phyloP scores from a whole-genome alignment of 768 basidiomycete genomes.

The Leccinum rimulosum region DNA sequence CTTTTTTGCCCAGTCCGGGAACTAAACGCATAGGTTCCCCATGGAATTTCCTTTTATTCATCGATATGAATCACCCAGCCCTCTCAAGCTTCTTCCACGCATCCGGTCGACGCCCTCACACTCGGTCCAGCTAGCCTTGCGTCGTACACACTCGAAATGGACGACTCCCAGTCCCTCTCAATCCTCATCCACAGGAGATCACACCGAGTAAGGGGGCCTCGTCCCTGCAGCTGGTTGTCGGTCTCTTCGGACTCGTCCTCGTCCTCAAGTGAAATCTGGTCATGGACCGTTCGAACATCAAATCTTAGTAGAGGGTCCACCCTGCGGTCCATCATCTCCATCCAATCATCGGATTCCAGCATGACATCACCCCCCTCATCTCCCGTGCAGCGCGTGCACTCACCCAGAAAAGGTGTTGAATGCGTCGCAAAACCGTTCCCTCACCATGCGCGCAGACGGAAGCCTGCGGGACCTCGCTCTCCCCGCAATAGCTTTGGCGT shows the following conservation, averaged over 20 bases:
- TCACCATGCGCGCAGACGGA: slow-evolving; percentile 17
- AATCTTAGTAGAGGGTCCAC: slow-evolving; percentile 17
- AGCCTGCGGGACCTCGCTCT: slow-evolving; percentile 27
- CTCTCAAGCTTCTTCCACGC: slow-evolving; percentile 7
- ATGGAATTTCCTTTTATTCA: slow-evolving; percentile 15
- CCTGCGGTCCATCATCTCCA: slow-evolving; percentile 14
- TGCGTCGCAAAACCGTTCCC: neutral
- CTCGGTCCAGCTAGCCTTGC: neutral
- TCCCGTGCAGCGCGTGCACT: slow-evolving; percentile 7
- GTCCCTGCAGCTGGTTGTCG: slow-evolving; percentile 28
- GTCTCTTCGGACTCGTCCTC: slow-evolving; percentile 16
- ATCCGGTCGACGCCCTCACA: neutral
- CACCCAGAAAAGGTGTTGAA: slow-evolving; percentile 5
- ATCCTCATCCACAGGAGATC: slow-evolving; percentile 10
- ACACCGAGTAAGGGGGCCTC: slow-evolving; percentile 27
- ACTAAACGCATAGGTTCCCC: slow-evolving; percentile 1
- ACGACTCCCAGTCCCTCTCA: slow-evolving; percentile 7
- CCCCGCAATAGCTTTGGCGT: slow-evolving; percentile 11
- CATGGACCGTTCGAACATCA: slow-evolving; percentile 13
- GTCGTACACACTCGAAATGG: slow-evolving; percentile 10
- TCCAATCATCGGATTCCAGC: slow-evolving; percentile 14
- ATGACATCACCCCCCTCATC: slow-evolving; percentile 13
- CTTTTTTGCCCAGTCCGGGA: slow-evolving; percentile 1
- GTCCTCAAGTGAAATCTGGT: slow-evolving; percentile 15
- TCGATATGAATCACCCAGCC: slow-evolving; percentile 16